Evolutionary conservation across 1,284 basidiomycete species (phyloP), one percentile per base, ranked within the genome.

Genomic region (Leccinum fuscescens): DNA sequence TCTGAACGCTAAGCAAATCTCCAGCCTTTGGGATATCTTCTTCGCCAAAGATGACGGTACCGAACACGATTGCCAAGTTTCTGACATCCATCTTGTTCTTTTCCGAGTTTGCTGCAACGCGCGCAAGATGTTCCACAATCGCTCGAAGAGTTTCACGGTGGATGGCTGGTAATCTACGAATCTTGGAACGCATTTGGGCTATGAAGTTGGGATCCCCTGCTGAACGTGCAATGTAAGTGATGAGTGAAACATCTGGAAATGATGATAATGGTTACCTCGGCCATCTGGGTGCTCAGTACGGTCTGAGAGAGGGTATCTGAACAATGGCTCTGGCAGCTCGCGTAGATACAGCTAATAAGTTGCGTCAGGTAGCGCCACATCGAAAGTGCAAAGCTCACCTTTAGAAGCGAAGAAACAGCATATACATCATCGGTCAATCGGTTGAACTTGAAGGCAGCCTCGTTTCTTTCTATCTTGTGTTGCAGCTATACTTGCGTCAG

Each of bases 11-110:
- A 22, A 94, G 76, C 15, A 94, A 78, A 70, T 93, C 89, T 1
- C 82, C 84, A 33, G 82, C 86, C 66, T 88, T 89, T 0, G 90
- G 86, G 54, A 92, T 79, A 61, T 95, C 91, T 62, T 96, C 94
- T 71, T 94, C 93, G 11, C 93, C 93, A 68, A 96, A 95, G 51
- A 96, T 84, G 11, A 94, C 92, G 11, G 86, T 81, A 48, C 88
- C 88, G 75, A 94, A 94, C 1, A 94, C 88, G 58, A 95, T 93
- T 4, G 92, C 90, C 24, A 96, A 79, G 69, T 94, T 96, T 78
- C 91, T 92, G 0, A 90, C 80, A 64, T 94, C 93, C 96, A 99
- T 99, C 77, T 97, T 98, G 76, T 97, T 98, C 72, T 84, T 84
- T 20, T 87, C 84, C 4, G 83, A 80, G 55, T 84, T 80, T 6